Percentiles rank a stretch among this genome's conserved stretches.
These are phyloP conservation scores for Pythium dissimile DNA, from an alignment of 352 stramenopile genomes.

Conservation along the genomic window DNA sequence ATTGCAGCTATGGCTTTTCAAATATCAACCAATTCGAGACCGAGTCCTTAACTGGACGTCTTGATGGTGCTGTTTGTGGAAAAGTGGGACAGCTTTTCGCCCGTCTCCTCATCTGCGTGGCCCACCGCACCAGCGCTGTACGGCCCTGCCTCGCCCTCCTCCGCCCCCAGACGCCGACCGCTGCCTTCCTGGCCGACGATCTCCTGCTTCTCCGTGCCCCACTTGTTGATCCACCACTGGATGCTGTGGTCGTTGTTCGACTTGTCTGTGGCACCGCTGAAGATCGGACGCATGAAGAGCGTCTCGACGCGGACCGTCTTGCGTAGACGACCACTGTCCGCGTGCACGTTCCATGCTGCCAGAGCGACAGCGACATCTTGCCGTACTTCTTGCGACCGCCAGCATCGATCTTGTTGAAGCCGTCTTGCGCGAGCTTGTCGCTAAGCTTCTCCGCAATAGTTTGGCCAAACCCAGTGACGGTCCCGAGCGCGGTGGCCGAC, in stretches of 20 bases:
- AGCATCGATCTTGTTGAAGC: constrained; percentile 30
- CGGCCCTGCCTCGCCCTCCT: too few species aligned
- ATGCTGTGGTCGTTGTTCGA: constrained; percentile 46
- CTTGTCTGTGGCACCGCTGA: constrained; percentile 38
- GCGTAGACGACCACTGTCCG: constrained; percentile 35
- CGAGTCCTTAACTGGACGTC: too few species aligned
- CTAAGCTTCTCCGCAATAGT: constrained; percentile 30
- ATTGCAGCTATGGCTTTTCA: too few species aligned
- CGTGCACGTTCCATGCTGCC: constrained; percentile 44
- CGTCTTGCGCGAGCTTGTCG: constrained; percentile 31
- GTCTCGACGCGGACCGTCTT: constrained; percentile 32
- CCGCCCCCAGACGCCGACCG: too few species aligned
- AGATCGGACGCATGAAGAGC: constrained; percentile 49
- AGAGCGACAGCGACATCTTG: constrained; percentile 42
- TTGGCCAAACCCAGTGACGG: constrained; percentile 14
- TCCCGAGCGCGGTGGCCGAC: constrained; percentile 7
- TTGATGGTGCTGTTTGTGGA: too few species aligned
- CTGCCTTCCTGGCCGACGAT: too few species aligned
- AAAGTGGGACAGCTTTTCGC: too few species aligned
- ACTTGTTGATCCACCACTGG: constrained; percentile 53
- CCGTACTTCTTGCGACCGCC: constrained; percentile 30
- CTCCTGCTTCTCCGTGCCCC: constrained; percentile 28
- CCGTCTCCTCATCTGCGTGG: too few species aligned
- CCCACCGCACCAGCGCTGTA: too few species aligned
- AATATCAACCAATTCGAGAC: too few species aligned